Base-by-base conservation (phyloP, 1,284 basidiomycete genomes). In the Leccinum pseudoinsigne region DNA sequence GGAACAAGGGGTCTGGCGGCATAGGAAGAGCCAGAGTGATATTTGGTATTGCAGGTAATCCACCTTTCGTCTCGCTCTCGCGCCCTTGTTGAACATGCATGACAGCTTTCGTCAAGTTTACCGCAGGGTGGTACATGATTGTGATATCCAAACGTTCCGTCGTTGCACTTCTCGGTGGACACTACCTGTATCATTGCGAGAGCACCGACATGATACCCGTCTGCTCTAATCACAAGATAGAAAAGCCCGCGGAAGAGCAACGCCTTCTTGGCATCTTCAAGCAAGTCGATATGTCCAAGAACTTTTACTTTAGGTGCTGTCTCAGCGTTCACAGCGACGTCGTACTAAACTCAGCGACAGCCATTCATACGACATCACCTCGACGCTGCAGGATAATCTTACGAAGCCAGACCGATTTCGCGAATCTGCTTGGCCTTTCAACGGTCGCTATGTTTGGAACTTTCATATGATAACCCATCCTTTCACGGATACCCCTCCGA, bases 171-270 rank as follows among this genome's bases (percentile, higher is more conserved):
- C 81, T 99, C 5, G 97, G 97, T 1, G 97, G 97, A 0, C 97
- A 99, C 74, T 98, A 98, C 73, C 82, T 99, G 54, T 99, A 97
- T 72, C 97, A 99, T 71, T 97, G 95, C 77, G 97, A 99, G 74
- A 91, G 87, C 71, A 94, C 94, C 2, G 92, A 94, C 51, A 89
- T 97, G 45, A 78, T 94, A 6, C 89, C 93, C 6, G 82, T 95
- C 57, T 84, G 81, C 42, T 84, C 82, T 69, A 89, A 84, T 67
- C 89, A 90, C 75, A 90, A 87, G 76, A 75, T 93, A n/a, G 93
- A 95, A 57, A 89, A 89, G 68, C 87, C 89, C 0, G 81, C 90
- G 0, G 93, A 96, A 71, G 95, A 97, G 72, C 88, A 91, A 67
- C 86, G 91, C 64, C 82, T 95, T 45, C 87, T 97, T 77, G 91